phyloP scores from a whole-genome alignment of 2,329 filamentous ascomycete species.

The Trichoderma atrobrunneum region DNA sequence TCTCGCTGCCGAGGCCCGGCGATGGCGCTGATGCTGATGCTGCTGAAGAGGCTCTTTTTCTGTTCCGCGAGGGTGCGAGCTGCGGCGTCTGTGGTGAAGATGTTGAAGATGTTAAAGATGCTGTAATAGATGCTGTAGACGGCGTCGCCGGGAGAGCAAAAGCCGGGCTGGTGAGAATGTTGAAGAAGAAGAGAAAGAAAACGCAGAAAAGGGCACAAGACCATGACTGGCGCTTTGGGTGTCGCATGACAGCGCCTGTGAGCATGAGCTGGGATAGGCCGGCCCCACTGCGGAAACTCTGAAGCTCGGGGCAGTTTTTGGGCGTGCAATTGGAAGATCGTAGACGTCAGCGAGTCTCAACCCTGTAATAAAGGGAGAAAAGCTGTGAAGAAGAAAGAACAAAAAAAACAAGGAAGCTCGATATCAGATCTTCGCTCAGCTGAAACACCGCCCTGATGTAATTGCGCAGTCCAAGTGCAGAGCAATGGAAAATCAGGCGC shows the following conservation, averaged over 20 bases:
- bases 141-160: neutral
- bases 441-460: neutral
- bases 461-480: neutral
- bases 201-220: neutral
- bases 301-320: neutral
- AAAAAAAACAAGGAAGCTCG: neutral
- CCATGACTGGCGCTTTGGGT: neutral
- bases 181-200: neutral
- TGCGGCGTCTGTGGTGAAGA: neutral
- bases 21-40: neutral
- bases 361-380: neutral
- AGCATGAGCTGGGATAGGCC: neutral
- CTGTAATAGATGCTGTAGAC: neutral
- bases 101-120: neutral
- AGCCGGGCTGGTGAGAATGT: neutral
- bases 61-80: neutral
- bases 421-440: neutral
- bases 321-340: neutral
- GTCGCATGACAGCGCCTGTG: constrained; percentile 12
- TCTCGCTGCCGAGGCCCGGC: constrained; percentile 1
- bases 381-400: neutral
- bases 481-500: neutral
- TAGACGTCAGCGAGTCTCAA: neutral
- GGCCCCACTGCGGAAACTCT: constrained; percentile 6
- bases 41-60: neutral